A percentile compares a stretch with the other conserved stretches of the same genome.
Conservation (phyloP, 192 early-diverging fungal species). For the Haplosporangium gracile region DNA sequence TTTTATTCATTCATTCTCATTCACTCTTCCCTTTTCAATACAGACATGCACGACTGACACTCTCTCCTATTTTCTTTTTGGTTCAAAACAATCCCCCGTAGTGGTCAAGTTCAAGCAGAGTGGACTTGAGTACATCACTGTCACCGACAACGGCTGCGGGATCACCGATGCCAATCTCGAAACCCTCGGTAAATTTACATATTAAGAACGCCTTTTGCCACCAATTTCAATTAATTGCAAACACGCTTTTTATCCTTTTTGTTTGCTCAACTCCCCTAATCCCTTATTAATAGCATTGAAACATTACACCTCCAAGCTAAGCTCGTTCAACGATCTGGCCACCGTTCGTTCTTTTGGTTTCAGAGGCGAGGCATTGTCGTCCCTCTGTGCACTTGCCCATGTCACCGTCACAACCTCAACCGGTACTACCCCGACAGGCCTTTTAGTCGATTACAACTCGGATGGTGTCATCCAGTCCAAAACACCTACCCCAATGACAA, state of each 20-base stretch:
- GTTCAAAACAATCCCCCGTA: conserved; percentile 7
- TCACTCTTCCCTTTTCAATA: too few species aligned
- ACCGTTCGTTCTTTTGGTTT: conserved; percentile 92
- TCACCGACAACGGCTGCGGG: conserved; percentile 92
- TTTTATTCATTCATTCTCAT: background rate
- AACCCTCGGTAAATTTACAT: conserved; percentile 68
- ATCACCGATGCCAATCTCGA: conserved; percentile 74
- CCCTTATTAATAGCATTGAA: conserved; percentile 71
- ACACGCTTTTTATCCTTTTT: background rate
- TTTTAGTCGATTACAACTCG: conserved; percentile 76
- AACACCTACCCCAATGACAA: conserved; percentile 37
- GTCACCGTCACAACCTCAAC: conserved; percentile 80
- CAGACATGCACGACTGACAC: background rate
- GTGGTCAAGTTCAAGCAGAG: conserved; percentile 87
- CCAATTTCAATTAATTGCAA: conserved; percentile 12
- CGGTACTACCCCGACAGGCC: conserved; percentile 67
- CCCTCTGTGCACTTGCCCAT: conserved; percentile 82
- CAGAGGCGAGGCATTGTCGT: conserved; percentile 93
- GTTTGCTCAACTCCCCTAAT: background rate
- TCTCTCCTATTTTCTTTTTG: background rate
- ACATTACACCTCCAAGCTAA: conserved; percentile 90
- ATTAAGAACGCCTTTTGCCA: conserved; percentile 8
- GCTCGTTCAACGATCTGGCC: conserved; percentile 81
- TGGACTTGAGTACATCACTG: conserved; percentile 81
- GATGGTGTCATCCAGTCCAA: conserved; percentile 63